Percentiles rank a stretch among this genome's conserved stretches.
Conservation (phyloP, 176 grass and related monocot genomes). For the Juncus inflexus region DNA sequence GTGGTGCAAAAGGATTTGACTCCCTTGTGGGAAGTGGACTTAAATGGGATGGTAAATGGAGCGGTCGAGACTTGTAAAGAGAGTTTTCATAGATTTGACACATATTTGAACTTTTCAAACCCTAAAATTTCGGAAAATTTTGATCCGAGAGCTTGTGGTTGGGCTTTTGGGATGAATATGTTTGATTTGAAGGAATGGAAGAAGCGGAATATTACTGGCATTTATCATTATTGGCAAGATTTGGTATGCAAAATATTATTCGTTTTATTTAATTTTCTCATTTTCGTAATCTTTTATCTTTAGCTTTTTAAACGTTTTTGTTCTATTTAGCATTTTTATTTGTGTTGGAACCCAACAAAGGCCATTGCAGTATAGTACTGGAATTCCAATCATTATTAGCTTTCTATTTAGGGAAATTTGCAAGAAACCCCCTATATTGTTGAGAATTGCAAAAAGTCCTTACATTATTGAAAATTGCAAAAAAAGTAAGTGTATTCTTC, state of each 20-base stretch:
- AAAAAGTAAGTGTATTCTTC: too few species aligned
- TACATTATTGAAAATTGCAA: too few species aligned
- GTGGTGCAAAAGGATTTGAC: constrained; percentile 93
- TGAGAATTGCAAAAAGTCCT: too few species aligned
- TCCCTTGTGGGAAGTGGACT: constrained; percentile 66
- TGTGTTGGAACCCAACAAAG: too few species aligned
- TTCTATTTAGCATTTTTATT: too few species aligned
- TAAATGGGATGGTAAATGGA: constrained; percentile 96
- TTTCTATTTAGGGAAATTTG: too few species aligned
- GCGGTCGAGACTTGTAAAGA: constrained; percentile 97
- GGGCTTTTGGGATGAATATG: constrained; percentile 99
- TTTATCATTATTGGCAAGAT: constrained; percentile 98
- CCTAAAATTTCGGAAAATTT: constrained; percentile 85
- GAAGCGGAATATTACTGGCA: constrained; percentile 90
- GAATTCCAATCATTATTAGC: too few species aligned
- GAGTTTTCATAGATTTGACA: constrained; percentile 96
- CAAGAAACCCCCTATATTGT: too few species aligned
- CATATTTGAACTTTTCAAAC: constrained; percentile 87
- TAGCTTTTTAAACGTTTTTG: constrained; percentile 13
- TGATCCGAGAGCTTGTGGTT: constrained; percentile 87
- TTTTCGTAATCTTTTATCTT: too few species aligned
- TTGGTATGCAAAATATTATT: constrained; percentile 56
- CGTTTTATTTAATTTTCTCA: not conserved
- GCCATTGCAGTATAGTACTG: too few species aligned
- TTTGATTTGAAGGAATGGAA: constrained; percentile 91